Base-by-base conservation (phyloP, 257 asterid genomes). In the Forsythia suspensa region DNA sequence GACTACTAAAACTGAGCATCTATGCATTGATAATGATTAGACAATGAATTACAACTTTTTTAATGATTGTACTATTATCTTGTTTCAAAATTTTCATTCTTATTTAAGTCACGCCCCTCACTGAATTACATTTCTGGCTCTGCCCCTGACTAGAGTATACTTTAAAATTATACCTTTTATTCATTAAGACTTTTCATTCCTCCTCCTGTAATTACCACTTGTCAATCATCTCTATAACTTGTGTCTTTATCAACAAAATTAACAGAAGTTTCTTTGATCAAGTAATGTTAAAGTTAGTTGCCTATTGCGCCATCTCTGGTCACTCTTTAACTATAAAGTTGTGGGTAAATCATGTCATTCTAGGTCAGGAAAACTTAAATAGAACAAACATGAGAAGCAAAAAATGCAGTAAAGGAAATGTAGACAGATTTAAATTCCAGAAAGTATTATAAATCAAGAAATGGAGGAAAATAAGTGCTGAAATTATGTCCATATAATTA, bases 341-440 rank as follows among this genome's bases (percentile, higher is more conserved):
- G 69, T 61, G 3, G 39, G 18, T 10, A 20, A 63, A 63, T 63
- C 66, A 57, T 57, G 66, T 21, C 37, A 24, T 8, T 76, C 16
- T 15, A 9, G 79, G 79, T n/a, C 67, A 39, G 57, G 34, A 42
- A 71, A 71, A 36, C 80, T 76, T 16, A 52, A 29, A 36, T 24
- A 8, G 36, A 39, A 48, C 40, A 51, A 52, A 70, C n/a, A 21
- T 7, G 68, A 36, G 65, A 40, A 38, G 21, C 44, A 51, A 70
- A 76, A 51, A 16, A 29, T 29, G 18, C 59, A 70, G 44, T 51
- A 44, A 40, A 55, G 55, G 46, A 42, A 42, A 37, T 9, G 18
- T 63, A 63, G n/a, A 59, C 39, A 4, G 36, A 38, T 41, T 69
- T 70, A 52, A 24, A 48, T 21, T 20, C 40, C 20, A 10, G 15